Conservation (phyloP, 2,329 filamentous ascomycete genomes). For the Diaporthe amygdali region DNA sequence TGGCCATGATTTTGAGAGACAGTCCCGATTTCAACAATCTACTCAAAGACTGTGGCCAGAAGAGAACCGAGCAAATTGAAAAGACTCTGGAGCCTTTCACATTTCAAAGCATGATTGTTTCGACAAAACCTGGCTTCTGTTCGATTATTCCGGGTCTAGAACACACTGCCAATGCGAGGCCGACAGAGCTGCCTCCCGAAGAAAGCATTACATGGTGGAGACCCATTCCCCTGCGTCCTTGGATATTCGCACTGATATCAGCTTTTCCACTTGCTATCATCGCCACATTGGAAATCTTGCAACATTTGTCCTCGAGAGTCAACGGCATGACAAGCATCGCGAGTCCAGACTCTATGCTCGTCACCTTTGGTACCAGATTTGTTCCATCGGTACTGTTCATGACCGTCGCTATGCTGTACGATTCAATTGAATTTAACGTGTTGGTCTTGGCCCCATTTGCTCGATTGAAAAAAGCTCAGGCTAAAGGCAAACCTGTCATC, state of each 20-base stretch:
- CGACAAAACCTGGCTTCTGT: background rate
- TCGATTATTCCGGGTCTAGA: background rate
- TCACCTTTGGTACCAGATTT: background rate
- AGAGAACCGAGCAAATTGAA: background rate
- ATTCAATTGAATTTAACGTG: background rate
- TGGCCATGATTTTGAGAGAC: background rate
- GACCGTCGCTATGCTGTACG: background rate
- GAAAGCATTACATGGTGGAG: background rate
- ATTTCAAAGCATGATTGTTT: background rate
- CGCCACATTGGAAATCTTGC: background rate
- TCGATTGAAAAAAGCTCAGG: background rate
- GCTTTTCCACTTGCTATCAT: background rate
- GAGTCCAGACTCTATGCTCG: background rate
- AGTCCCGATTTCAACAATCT: background rate
- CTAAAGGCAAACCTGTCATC: background rate
- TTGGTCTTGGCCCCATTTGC: background rate
- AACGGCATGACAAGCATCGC: background rate
- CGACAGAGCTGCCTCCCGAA: background rate
- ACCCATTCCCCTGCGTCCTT: background rate
- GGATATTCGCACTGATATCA: background rate
- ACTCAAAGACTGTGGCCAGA: background rate
- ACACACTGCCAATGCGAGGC: background rate
- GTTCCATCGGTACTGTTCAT: background rate
- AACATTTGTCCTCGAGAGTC: background rate
- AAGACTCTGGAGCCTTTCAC: background rate